Conservation (phyloP, 2,329 filamentous ascomycete species). For the Aspergillus tanneri region DNA sequence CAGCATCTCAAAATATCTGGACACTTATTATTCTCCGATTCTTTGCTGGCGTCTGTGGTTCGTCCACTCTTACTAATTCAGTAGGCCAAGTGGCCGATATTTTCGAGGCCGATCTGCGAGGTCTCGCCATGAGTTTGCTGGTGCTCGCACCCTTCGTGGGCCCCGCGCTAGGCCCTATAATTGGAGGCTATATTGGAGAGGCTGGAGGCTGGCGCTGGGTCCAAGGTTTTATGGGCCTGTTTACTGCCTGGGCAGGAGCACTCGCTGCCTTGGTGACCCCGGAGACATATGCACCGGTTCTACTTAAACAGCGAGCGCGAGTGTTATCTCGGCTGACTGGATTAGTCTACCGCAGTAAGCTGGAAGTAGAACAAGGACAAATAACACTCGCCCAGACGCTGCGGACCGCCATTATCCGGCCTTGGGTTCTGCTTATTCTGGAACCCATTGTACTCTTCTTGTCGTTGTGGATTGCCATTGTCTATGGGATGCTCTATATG, state of each 20-base stretch:
- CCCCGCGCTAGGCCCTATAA: constrained; percentile 61
- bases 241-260: constrained; percentile 57
- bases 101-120: constrained; percentile 52
- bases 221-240: constrained; percentile 58
- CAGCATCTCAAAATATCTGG: constrained; percentile 38
- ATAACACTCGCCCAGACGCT: neutral
- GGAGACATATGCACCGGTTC: neutral
- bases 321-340: neutral
- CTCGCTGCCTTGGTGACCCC: neutral
- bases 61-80: constrained; percentile 58
- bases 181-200: constrained; percentile 62
- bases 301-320: neutral
- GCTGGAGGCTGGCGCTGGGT: constrained; percentile 66
- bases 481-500: constrained; percentile 1
- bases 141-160: constrained; percentile 65
- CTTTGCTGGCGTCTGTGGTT: constrained; percentile 60
- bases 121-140: constrained; percentile 61
- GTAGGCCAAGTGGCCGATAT: constrained; percentile 60
- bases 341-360: neutral
- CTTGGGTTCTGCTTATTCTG: neutral
- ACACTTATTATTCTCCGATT: constrained; percentile 64
- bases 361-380: neutral
- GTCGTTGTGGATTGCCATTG: neutral
- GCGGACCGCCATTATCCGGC: neutral
- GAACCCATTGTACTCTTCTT: constrained; percentile 1